Conservation (phyloP, 495 filamentous ascomycete species). For the Neurospora sublineolata region DNA sequence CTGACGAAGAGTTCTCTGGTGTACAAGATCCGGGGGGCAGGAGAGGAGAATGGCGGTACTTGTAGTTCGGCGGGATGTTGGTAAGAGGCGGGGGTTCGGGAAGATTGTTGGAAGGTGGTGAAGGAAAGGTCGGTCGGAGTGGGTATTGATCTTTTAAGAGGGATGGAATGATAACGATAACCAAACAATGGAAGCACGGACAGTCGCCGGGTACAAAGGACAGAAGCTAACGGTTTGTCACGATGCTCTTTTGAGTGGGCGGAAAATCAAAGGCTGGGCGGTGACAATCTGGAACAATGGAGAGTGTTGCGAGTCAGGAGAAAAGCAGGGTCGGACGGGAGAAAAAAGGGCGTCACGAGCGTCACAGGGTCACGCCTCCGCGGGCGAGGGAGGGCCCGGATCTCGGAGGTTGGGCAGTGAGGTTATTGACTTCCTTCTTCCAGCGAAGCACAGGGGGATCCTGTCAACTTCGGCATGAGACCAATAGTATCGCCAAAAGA, state of each 20-base stretch:
- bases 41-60: not conserved
- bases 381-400: not conserved
- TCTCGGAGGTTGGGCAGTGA: not conserved
- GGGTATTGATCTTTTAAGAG: not conserved
- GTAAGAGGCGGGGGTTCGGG: not conserved
- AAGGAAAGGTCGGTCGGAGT: not conserved
- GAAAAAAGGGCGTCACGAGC: not conserved
- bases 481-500: not conserved
- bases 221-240: not conserved
- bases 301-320: not conserved
- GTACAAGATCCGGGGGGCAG: not conserved
- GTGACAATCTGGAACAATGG: not conserved
- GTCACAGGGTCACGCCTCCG: not conserved
- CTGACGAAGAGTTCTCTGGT: not conserved
- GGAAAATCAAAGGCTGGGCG: not conserved
- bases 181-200: not conserved
- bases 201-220: not conserved
- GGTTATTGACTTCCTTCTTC: not conserved
- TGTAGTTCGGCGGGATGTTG: not conserved
- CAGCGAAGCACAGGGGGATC: not conserved
- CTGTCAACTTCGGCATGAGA: not conserved
- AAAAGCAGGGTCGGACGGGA: not conserved
- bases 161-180: not conserved
- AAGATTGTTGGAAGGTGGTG: not conserved
- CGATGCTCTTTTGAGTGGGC: not conserved